A percentile compares a stretch with the other conserved stretches of the same genome.
These are phyloP conservation scores for Phlebopus sp. DNA, from an alignment of 1,284 basidiomycete genomes.

Conservation along the genomic window DNA sequence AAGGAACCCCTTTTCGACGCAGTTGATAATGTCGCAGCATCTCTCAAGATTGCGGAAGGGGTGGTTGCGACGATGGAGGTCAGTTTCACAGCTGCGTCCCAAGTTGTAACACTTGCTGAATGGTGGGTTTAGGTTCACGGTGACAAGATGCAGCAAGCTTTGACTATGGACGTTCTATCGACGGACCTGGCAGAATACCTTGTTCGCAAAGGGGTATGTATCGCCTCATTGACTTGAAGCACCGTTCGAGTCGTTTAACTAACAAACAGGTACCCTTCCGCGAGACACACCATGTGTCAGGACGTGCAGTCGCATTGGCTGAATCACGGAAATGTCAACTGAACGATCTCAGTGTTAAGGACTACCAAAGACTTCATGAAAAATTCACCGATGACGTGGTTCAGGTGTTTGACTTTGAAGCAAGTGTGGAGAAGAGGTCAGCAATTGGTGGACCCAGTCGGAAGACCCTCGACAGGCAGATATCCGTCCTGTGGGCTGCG, in stretches of 20 bases:
- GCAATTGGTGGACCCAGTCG: conserved; percentile 91
- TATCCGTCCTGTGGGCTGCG: conserved; percentile 59
- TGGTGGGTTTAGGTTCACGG: conserved; percentile 65
- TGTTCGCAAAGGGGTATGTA: conserved; percentile 90
- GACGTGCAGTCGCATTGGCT: conserved; percentile 91
- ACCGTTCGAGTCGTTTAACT: not conserved
- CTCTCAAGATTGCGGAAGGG: conserved; percentile 90
- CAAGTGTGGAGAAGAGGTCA: conserved; percentile 90
- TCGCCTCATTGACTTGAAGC: not conserved
- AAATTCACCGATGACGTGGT: conserved; percentile 84
- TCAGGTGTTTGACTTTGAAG: conserved; percentile 88
- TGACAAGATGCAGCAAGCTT: conserved; percentile 84
- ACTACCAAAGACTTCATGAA: conserved; percentile 74
- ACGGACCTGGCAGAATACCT: conserved; percentile 98
- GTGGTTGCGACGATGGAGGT: conserved; percentile 90
- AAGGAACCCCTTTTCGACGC: conserved; percentile 97
- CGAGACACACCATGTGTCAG: conserved; percentile 97
- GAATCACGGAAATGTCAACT: conserved; percentile 82
- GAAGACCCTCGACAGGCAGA: conserved; percentile 84
- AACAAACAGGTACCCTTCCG: conserved; percentile 82
- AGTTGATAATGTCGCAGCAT: conserved; percentile 88
- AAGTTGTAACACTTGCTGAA: not conserved
- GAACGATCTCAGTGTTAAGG: conserved; percentile 75
- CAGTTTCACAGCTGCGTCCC: conserved; percentile 18
- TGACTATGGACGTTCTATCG: conserved; percentile 96